These are phyloP conservation scores for Pythium utonaiense DNA, from an alignment of 352 stramenopile species.

Conservation along the genomic window DNA sequence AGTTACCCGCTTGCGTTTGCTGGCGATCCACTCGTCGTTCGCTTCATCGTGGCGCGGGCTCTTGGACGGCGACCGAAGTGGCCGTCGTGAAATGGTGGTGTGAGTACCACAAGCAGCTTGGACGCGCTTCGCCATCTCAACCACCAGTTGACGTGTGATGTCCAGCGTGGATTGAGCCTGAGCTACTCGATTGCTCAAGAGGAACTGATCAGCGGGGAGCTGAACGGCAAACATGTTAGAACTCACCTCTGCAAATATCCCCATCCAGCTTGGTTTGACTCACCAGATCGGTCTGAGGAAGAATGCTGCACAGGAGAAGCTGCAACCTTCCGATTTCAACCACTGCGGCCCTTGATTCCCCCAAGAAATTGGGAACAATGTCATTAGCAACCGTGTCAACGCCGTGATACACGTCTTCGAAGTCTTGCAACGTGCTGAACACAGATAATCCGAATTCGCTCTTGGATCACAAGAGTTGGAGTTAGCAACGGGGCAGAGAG, in stretches of 20 bases:
- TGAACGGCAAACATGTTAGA: no score
- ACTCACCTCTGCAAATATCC: no score
- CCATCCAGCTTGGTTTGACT: not conserved
- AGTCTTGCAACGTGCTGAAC: constrained; percentile 13
- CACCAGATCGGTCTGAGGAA: constrained; percentile 14
- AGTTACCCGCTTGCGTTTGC: constrained; percentile 26
- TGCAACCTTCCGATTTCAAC: constrained; percentile 17
- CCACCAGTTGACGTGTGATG: not conserved
- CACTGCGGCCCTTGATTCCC: not conserved
- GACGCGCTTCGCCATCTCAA: constrained; percentile 7
- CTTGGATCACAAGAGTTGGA: no score
- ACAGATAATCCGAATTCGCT: constrained; percentile 24
- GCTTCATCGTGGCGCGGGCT: constrained; percentile 13
- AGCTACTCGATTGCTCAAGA: not conserved
- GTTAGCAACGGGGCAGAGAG: not conserved
- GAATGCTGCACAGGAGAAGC: constrained; percentile 19
- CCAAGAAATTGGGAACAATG: constrained; percentile 12
- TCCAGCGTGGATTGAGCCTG: constrained; percentile 4
- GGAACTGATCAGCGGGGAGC: constrained; percentile 11
- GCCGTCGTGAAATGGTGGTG: not conserved
- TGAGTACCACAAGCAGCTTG: not conserved
- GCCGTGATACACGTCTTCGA: not conserved
- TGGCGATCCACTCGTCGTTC: constrained; percentile 13
- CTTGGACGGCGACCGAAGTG: constrained; percentile 11
- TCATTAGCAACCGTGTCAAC: not conserved